Base-by-base conservation (phyloP, 2,329 filamentous ascomycete genomes). In the Fusarium paranaense region DNA sequence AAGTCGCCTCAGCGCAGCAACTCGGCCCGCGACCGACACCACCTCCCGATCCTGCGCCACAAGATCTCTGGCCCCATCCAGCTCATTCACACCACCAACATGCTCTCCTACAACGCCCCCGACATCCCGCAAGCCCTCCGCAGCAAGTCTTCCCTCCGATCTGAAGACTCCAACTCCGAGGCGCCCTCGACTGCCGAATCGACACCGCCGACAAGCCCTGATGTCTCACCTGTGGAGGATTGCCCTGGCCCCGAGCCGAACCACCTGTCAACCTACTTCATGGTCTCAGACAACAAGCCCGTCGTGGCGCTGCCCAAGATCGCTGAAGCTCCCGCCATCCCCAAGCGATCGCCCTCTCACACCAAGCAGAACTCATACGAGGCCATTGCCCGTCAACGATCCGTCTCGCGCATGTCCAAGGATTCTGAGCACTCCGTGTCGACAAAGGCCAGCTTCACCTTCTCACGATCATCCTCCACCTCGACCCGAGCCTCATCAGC, bases 61-160 rank as follows among this genome's bases (percentile, higher is more conserved):
- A 92, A 95, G 86, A 99, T 99, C 81, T 99, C 97, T 1, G 90
- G 89, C 4, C 97, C 97, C 1, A 89, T 98, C 62, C 92, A 95
- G 83, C 89, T 99, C 72, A 87, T 98, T 58, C 97, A 97, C 69
- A 98, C 96, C 6, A 98, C 97, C 77, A 99, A 98, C 84, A 95
- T 97, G 90, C 92, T 98, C 64, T 95, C 95, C 9, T 98, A 98
- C 88, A 96, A 96, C 80, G 95, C 97, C 11, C 96, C 96, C 60
- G 93, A 98, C 80, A 91, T 98, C 71, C 86, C 86, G 52, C 87
- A 80, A 79, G 81, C 74, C n/a, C 77, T 77, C 27, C 70, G 88
- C 42, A 86, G 86, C 80, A 86, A 86, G 77, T 85, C 84, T 8
- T 86, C 88, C 4, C 85, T 83, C 67, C 88, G 88, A 75, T 93